Percentiles rank a stretch among this genome's conserved stretches.
These are phyloP conservation scores for Gossypium stocksii DNA, from an alignment of 345 rosid genomes.

Conservation along the genomic window DNA sequence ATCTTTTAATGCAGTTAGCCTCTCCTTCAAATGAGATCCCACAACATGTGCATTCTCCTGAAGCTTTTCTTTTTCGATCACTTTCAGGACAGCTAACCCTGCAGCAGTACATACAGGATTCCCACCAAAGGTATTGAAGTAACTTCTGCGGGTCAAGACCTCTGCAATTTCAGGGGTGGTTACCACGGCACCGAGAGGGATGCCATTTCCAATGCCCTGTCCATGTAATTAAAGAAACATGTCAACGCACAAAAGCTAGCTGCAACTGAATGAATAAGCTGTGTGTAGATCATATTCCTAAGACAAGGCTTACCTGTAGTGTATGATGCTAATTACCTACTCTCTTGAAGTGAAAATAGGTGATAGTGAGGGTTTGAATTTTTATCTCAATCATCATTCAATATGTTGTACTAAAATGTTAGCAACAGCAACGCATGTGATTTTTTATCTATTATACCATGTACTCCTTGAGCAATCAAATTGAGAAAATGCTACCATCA, in stretches of 20 bases:
- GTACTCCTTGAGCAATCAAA: background rate
- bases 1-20: slow-evolving; percentile 64
- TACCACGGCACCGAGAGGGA: slow-evolving; percentile 94
- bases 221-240: background rate
- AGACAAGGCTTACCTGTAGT: background rate
- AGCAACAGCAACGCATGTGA: background rate
- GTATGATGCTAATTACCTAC: background rate
- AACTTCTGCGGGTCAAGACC: slow-evolving; percentile 68
- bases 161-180: slow-evolving; percentile 92
- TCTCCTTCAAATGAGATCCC: slow-evolving; percentile 72
- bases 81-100: slow-evolving; percentile 80
- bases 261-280: background rate
- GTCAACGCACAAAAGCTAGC: background rate
- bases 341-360: background rate
- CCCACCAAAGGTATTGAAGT: slow-evolving; percentile 95
- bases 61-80: slow-evolving; percentile 89
- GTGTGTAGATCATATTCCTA: background rate
- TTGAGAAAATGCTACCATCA: background rate
- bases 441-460: background rate
- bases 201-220: slow-evolving; percentile 95
- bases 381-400: slow-evolving; percentile 4
- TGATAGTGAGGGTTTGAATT: background rate
- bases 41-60: slow-evolving; percentile 75
- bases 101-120: slow-evolving; percentile 87
- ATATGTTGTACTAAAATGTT: background rate